These are phyloP conservation scores for Gonium pectorale DNA, from an alignment of 139 green algal species.

Conservation along the genomic window DNA sequence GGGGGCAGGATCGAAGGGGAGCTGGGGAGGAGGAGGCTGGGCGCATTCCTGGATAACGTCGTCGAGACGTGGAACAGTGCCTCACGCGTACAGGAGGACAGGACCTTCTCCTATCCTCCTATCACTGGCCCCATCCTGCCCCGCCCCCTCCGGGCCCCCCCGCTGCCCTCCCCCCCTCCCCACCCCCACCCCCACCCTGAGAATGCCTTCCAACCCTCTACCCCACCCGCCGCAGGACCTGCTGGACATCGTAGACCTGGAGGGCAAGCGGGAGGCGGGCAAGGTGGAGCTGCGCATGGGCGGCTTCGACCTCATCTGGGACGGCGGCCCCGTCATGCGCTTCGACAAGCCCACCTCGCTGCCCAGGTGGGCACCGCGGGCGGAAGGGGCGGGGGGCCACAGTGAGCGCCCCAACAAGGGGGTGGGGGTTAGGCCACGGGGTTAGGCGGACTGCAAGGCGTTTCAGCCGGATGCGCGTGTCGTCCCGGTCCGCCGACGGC, in stretches of 20 bases:
- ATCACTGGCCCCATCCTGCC: too few relatives aligned
- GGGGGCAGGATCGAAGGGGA: not conserved
- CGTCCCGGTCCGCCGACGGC: too few relatives aligned
- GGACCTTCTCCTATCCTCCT: not conserved
- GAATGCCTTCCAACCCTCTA: not conserved
- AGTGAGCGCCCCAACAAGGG: too few relatives aligned
- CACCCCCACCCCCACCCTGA: not conserved
- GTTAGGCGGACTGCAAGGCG: too few relatives aligned
- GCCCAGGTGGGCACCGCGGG: constrained; percentile 37
- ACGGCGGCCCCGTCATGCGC: constrained; percentile 64
- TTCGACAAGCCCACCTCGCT: constrained; percentile 64
- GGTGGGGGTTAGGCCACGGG: too few relatives aligned
- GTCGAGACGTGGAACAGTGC: not conserved
- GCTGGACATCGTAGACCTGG: constrained; percentile 71
- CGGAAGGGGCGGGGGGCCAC: not conserved
- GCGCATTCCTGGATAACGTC: not conserved
- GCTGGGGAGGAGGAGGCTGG: not conserved
- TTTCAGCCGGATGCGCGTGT: too few relatives aligned
- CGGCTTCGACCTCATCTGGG: constrained; percentile 86
- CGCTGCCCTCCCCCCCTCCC: not conserved
- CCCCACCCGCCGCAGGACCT: constrained; percentile 55
- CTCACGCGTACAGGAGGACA: not conserved
- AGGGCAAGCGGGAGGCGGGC: constrained; percentile 61
- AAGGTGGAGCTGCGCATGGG: constrained; percentile 63
- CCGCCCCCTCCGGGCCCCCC: too few relatives aligned